Evolutionary conservation across 768 basidiomycete species (phyloP), one percentile per base, ranked within the genome.

Genomic region (Boletus rubescentipes): DNA sequence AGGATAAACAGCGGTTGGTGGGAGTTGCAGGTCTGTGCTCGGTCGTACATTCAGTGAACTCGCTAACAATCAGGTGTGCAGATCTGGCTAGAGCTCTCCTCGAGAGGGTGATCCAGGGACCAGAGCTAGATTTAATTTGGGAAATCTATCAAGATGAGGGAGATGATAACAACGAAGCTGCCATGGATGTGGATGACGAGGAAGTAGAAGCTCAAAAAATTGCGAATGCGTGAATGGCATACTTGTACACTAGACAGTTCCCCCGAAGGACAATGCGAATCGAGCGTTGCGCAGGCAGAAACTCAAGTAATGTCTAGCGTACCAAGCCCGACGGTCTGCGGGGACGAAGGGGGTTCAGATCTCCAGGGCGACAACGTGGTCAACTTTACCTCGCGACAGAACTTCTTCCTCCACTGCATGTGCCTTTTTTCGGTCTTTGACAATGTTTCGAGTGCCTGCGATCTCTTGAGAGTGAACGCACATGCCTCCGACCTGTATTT

Each of bases 81-180:
- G 87, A 83, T 46, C 68, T 83, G 55, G 79, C 85, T 9, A 76
- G 80, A 58, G 79, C 82, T 20, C 75, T 89, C 18, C 67, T 89
- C 45, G 86, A 87, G 50, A 67, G 79, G 20, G 82, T 88, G n/a
- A 80, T 88, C 26, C 84, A 86, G 61, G 87, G 87, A 0, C 87
- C 87, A 8, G 86, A 89, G 60, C 72, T 76, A n/a, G 86, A 88
- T 57, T 75, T 73, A 44, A 77, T 86, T 21, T 88, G 83, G 81
- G 77, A 75, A 51, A 81, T 81, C 9, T 87, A 80, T 64, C 81
- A 85, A 54, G 65, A 71, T 16, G 77, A 79, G 12, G 65, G 65
- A 40, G 77, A 80, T 18, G 72, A 74, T 21, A 69, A 67, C 12
- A 73, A 68, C 59, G 74, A 73, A 9, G 32, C 41, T 16, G 60